Evolutionary conservation across 2,329 filamentous ascomycete species (phyloP).

Genomic region (Elsinoe ampelina): DNA sequence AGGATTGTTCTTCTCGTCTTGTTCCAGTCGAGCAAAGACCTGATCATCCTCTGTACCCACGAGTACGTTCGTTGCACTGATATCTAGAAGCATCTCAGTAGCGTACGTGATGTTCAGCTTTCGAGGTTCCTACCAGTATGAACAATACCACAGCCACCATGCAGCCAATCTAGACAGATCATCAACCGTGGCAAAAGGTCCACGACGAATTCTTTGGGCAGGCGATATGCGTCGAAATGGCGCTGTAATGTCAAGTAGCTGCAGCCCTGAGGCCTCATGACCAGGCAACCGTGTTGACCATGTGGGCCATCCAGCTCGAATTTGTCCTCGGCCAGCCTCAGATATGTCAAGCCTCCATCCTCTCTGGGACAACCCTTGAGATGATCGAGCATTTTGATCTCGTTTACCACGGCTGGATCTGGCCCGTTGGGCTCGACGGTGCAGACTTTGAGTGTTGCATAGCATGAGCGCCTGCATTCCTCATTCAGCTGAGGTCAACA

Average conservation of each 20-base stretch:
- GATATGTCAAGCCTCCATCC: neutral
- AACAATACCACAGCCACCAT: conserved; percentile 21
- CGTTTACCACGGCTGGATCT: neutral
- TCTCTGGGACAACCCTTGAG: neutral
- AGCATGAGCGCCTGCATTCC: neutral
- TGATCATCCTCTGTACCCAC: conserved; percentile 27
- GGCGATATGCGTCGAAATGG: neutral
- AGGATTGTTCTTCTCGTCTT: too few species aligned
- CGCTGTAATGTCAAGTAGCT: neutral
- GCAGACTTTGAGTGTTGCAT: neutral
- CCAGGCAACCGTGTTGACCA: neutral
- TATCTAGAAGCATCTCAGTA: conserved; percentile 20
- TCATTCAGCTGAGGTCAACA: too few species aligned
- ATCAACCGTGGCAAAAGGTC: neutral
- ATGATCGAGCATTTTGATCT: neutral
- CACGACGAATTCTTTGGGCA: neutral
- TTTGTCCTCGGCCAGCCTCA: neutral
- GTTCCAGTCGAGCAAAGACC: conserved; percentile 17
- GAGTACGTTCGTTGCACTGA: conserved; percentile 31
- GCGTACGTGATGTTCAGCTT: neutral
- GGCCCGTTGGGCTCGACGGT: neutral
- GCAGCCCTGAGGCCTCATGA: neutral
- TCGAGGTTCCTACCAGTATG: conserved; percentile 21
- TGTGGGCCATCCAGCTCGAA: neutral
- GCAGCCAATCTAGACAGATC: conserved; percentile 19